phyloP scores from a whole-genome alignment of 2,329 filamentous ascomycete genomes.

The Curvularia eragrostidis region DNA sequence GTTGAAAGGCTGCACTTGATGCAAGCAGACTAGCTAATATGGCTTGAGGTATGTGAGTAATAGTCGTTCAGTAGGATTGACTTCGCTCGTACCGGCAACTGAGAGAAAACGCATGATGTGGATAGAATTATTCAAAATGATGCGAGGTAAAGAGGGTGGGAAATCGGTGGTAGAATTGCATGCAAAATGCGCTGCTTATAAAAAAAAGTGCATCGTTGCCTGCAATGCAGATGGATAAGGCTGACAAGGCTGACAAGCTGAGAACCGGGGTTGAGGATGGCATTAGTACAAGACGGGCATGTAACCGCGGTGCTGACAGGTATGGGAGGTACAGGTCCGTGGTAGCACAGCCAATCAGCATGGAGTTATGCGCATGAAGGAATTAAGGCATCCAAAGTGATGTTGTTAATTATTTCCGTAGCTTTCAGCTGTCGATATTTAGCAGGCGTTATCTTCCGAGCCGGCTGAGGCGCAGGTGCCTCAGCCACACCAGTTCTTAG shows the following conservation, averaged over 20 bases:
- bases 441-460: not conserved
- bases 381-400: not conserved
- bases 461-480: constrained; percentile 1
- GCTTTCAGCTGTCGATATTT: not conserved
- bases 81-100: constrained; percentile 8
- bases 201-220: constrained; percentile 4
- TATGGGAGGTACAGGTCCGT: not conserved
- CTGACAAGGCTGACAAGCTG: constrained; percentile 17
- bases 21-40: constrained; percentile 5
- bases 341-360: constrained; percentile 1
- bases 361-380: not conserved
- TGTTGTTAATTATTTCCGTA: constrained; percentile 2
- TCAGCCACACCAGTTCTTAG: not conserved
- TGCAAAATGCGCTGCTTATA: constrained; percentile 2
- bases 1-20: constrained; percentile 6
- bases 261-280: not conserved
- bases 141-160: not conserved
- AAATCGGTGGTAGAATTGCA: not conserved
- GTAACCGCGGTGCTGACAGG: not conserved
- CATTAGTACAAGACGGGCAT: constrained; percentile 13
- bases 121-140: not conserved
- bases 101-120: constrained; percentile 12
- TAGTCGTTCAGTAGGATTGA: not conserved
- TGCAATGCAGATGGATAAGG: constrained; percentile 10
- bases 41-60: constrained; percentile 6